Evolutionary conservation across 257 asterid genomes (phyloP).

Genomic region (Solanum appendiculatum): DNA sequence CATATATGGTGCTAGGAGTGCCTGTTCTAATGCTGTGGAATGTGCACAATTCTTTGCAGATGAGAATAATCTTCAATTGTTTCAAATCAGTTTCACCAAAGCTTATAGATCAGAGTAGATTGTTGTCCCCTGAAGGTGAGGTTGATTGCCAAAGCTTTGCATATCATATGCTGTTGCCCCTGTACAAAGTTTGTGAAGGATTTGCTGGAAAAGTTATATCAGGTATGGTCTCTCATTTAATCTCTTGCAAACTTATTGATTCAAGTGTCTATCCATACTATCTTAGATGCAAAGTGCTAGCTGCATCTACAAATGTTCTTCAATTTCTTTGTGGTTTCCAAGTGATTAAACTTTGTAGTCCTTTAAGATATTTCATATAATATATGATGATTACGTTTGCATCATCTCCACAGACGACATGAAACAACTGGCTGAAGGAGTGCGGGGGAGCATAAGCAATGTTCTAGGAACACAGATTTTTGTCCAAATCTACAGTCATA

Average conservation of each 20-base stretch:
- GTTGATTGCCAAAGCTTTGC: constrained; percentile 45
- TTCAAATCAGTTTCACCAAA: constrained; percentile 56
- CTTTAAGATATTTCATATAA: not conserved
- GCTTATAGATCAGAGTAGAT: constrained; percentile 27
- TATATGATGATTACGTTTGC: not conserved
- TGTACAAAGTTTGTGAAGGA: constrained; percentile 76
- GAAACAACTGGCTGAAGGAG: constrained; percentile 64
- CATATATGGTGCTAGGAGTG: not conserved
- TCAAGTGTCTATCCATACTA: not conserved
- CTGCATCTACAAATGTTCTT: not conserved
- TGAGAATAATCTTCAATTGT: constrained; percentile 63
- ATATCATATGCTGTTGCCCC: constrained; percentile 61
- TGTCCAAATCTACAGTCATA: constrained; percentile 49
- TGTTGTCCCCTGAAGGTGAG: constrained; percentile 11
- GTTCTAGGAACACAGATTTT: constrained; percentile 43
- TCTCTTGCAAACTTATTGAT: not conserved
- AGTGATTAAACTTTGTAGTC: not conserved
- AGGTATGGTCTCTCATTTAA: constrained; percentile 28
- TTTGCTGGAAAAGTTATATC: constrained; percentile 64
- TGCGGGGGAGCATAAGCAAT: constrained; percentile 45
- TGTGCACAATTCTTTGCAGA: constrained; percentile 32
- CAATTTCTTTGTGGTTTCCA: not conserved
- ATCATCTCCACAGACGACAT: constrained; percentile 46
- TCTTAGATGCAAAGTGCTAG: not conserved
- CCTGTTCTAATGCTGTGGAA: not conserved